Evolutionary conservation across 345 rosid genomes (phyloP).

Genomic region (Pseudoturritis turrita): DNA sequence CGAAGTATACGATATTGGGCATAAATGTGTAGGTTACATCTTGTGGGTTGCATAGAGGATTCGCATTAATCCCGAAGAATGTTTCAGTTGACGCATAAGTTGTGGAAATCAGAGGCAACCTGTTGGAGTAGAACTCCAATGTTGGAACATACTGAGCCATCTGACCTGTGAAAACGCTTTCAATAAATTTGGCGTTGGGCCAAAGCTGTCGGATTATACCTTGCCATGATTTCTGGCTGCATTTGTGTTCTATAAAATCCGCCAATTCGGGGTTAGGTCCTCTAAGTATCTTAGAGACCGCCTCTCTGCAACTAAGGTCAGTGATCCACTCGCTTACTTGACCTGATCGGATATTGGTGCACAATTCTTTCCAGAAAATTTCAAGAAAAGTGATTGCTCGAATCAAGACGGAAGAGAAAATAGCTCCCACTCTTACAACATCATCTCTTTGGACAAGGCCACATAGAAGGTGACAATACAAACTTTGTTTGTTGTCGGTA

Average conservation of each 20-base stretch:
- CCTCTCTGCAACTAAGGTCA: slow-evolving; percentile 36
- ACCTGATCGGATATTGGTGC: slow-evolving; percentile 45
- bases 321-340: slow-evolving; percentile 51
- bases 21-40: slow-evolving; percentile 63
- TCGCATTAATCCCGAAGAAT: slow-evolving; percentile 47
- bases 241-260: slow-evolving; percentile 29
- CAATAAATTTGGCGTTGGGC: slow-evolving; percentile 58
- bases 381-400: slow-evolving; percentile 58
- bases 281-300: slow-evolving; percentile 32
- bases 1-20: slow-evolving; percentile 61
- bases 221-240: slow-evolving; percentile 47
- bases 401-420: slow-evolving; percentile 46
- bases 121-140: slow-evolving; percentile 54
- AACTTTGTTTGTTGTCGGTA: slow-evolving; percentile 53
- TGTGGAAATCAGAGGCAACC: slow-evolving; percentile 49
- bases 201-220: slow-evolving; percentile 55
- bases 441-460: slow-evolving; percentile 49
- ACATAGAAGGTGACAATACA: slow-evolving; percentile 58
- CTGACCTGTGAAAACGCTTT: slow-evolving; percentile 54
- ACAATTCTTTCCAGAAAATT: slow-evolving; percentile 46
- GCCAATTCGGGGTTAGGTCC: slow-evolving; percentile 42
- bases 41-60: slow-evolving; percentile 45
- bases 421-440: slow-evolving; percentile 48
- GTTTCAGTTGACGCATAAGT: slow-evolving; percentile 67
- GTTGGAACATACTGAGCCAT: slow-evolving; percentile 61